A percentile compares a stretch with the other conserved stretches of the same genome.
These are phyloP conservation scores for Dactylellina drechsleri DNA, from an alignment of 2,329 filamentous ascomycete genomes.

Conservation along the genomic window DNA sequence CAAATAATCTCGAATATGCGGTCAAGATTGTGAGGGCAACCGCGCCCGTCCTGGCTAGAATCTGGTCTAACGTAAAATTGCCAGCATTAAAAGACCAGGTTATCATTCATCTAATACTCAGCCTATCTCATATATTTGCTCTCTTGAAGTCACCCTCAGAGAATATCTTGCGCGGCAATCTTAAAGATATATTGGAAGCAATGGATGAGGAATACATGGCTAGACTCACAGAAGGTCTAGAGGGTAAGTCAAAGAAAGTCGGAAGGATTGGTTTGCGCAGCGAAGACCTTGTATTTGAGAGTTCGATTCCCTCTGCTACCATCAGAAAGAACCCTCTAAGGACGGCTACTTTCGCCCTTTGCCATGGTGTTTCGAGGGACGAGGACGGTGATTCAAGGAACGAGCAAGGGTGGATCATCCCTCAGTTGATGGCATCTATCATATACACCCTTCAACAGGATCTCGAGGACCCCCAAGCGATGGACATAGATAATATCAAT, in stretches of 20 bases:
- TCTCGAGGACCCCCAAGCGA: conserved; percentile 58
- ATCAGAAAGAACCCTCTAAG: conserved; percentile 66
- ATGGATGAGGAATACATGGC: conserved; percentile 80
- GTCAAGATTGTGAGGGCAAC: conserved; percentile 70
- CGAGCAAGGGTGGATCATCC: conserved; percentile 59
- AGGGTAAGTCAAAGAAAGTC: conserved; percentile 59
- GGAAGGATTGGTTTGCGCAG: conserved; percentile 78
- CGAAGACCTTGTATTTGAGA: conserved; percentile 75
- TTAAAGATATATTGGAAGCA: conserved; percentile 75
- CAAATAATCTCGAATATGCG: conserved; percentile 74
- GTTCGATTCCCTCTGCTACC: conserved; percentile 65
- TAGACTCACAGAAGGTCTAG: conserved; percentile 61
- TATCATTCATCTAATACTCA: conserved; percentile 72
- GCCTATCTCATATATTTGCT: conserved; percentile 70
- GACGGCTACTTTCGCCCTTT: conserved; percentile 68
- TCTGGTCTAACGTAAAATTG: conserved; percentile 78
- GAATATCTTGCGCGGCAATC: conserved; percentile 61
- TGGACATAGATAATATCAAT: conserved; percentile 34
- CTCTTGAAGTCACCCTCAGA: conserved; percentile 62
- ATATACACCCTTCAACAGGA: conserved; percentile 70
- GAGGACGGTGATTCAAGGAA: conserved; percentile 5
- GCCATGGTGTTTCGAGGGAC: conserved; percentile 65
- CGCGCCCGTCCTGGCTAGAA: conserved; percentile 75
- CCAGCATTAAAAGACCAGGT: conserved; percentile 67
- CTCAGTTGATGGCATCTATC: conserved; percentile 65